Base-by-base conservation (phyloP, 495 filamentous ascomycete species). In the Xylaria sp. region DNA sequence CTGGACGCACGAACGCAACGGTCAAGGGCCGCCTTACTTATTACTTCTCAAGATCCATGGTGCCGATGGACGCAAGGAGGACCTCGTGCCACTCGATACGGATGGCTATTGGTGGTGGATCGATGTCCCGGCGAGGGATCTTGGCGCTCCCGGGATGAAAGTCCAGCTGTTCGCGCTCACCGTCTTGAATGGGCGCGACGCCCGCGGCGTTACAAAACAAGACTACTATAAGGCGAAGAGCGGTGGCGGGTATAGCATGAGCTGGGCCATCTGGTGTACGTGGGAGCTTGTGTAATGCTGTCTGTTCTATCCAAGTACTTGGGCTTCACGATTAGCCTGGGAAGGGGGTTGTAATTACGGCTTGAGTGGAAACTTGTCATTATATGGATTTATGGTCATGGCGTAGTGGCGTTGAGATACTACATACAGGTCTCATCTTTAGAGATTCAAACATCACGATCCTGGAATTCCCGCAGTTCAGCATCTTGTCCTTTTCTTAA, bases 21-120 rank as follows among this genome's bases (percentile, higher is more conserved):
- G 91, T 14, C 78, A 75, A 50, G 88, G 89, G 2, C 86, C 87
- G 72, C 87, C 87, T 9, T 90, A 88, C 61, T 78, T 93, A 29
- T 90, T 93, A 75, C 78, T 92, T 37, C 80, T 97, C 37, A 83
- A 84, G 67, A 86, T 92, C 17, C 82, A 89, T 21, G 92, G 90
- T 1, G 62, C 86, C 48, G 91, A 93, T 73, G 93, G 92, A 3
- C 79, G 88, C 26, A 88, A 90, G 31, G 90, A 95, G 24, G 87
- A 88, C n/a, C 74, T 93, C 0, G 82, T 92, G 0, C 88, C 93
- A 29, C 46, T 88, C 67, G 87, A 87, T 75, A 90, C 77, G 75
- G 90, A 90, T 80, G 94, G 85, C 71, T 87, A 80, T 37, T 87
- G 89, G 77, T 95, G 89, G 88, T 97, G 92, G 86, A 78, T 88